Percentiles rank a stretch among this genome's conserved stretches.
phyloP scores from a whole-genome alignment of 1,139 yeast genomes.

The Wickerhamomyces sp. region DNA sequence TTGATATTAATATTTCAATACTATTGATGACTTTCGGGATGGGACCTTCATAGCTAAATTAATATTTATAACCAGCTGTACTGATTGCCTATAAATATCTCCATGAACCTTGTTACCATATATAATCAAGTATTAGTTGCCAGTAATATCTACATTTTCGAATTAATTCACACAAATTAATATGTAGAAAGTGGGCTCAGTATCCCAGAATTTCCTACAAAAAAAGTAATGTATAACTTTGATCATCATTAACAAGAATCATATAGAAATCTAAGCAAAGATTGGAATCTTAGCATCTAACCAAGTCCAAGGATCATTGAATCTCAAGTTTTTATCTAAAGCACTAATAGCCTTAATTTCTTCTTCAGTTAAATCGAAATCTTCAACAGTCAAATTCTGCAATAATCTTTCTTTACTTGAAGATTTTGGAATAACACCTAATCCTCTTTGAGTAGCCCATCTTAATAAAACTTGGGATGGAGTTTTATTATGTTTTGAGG shows the following conservation, averaged over 20 bases:
- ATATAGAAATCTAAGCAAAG: constrained; percentile 19
- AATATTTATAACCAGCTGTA: too few species aligned
- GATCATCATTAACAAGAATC: too few species aligned
- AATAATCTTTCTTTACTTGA: constrained; percentile 55
- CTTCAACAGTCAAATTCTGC: constrained; percentile 52
- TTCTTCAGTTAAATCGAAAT: constrained; percentile 46
- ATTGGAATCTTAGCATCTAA: constrained; percentile 28
- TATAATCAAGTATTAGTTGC: too few species aligned
- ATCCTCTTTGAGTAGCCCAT: constrained; percentile 75
- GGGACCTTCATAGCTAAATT: too few species aligned
- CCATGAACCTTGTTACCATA: too few species aligned
- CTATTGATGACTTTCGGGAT: too few species aligned
- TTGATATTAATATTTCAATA: too few species aligned
- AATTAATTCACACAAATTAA: neutral
- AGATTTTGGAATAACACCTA: constrained; percentile 75
- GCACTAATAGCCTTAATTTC: constrained; percentile 49
- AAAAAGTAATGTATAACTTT: too few species aligned
- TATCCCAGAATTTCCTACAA: too few species aligned
- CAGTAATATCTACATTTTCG: neutral
- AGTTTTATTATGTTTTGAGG: constrained; percentile 44
- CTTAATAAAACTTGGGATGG: constrained; percentile 66
- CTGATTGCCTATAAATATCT: neutral
- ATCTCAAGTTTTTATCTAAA: constrained; percentile 67
- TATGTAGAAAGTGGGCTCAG: too few species aligned
- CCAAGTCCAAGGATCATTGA: constrained; percentile 86